Evolutionary conservation across 495 filamentous ascomycete species (phyloP), one percentile per base, ranked within the genome.

Genomic region (Lophiotrema nucula): DNA sequence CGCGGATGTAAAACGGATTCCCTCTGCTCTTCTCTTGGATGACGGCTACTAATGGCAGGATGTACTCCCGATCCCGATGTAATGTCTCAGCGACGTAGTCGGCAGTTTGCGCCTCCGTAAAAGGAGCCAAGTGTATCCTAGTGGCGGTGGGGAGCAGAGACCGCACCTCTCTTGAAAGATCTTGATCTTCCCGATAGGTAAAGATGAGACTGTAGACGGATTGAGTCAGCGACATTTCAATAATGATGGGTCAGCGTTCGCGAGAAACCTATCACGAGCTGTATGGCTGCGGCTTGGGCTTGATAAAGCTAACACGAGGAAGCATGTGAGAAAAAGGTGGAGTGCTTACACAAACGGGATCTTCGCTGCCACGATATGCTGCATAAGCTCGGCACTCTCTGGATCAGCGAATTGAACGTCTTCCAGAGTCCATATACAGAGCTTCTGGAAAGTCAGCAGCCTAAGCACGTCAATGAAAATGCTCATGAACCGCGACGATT

Each of bases 391-490:
- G 33, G 89, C 72, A 3, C 86, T 90, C 64, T 96, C 91, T 42
- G 88, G 82, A 64, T 96, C 91, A 16, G 89, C 88, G 67, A 86
- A 90, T 62, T 95, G 89, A 16, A 95, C 74, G 67, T 96, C 90
- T 65, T 96, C 91, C 4, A 95, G 72, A 60, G 84, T 90, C 33
- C 95, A 81, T 64, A 86, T 90, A 31, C 95, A 89, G 66, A 95
- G 81, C 63, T 87, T 89, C 60, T 86, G 84, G 3, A 83, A 78
- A 1, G 88, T 85, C 35, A 96, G 80, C 23, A 90, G 82, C 42
- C 87, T 79, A 47, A 96, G 67, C n/a, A 95, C 83, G 55, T 95
- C 90, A 26, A 95, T 68, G 68, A 92, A 90, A 22, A 87, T 88
- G 64, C 88, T 90, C 78, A 88, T 86, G 46, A 95, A 77, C 23